Conservation (phyloP, 805 yeast genomes). For the Metschnikowia sp. region DNA sequence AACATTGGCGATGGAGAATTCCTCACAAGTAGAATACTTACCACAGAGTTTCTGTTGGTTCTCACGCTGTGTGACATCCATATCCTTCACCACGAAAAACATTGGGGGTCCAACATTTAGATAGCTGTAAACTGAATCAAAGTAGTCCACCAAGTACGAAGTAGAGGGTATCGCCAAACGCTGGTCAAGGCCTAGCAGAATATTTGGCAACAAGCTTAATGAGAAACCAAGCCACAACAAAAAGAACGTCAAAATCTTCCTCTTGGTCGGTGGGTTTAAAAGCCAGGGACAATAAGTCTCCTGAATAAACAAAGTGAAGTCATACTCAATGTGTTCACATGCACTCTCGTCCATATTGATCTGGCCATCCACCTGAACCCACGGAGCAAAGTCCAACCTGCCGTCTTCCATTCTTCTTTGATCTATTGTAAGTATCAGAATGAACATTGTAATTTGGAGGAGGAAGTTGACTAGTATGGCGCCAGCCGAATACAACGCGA, state of each 20-base stretch:
- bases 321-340: slow-evolving; percentile 6
- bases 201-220: slow-evolving; percentile 61
- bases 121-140: slow-evolving; percentile 67
- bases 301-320: slow-evolving; percentile 37
- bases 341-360: background rate
- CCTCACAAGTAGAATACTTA: slow-evolving; percentile 78
- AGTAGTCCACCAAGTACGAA: slow-evolving; percentile 79
- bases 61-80: slow-evolving; percentile 56
- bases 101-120: slow-evolving; percentile 90
- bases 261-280: slow-evolving; percentile 44
- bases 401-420: slow-evolving; percentile 57
- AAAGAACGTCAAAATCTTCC: slow-evolving; percentile 52
- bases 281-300: slow-evolving; percentile 59
- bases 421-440: slow-evolving; percentile 67
- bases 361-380: slow-evolving; percentile 31
- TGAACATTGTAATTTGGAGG: slow-evolving; percentile 78
- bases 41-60: slow-evolving; percentile 82
- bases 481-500: slow-evolving; percentile 86
- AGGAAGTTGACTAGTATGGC: slow-evolving; percentile 75
- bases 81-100: slow-evolving; percentile 72
- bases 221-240: slow-evolving; percentile 65
- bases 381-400: slow-evolving; percentile 62
- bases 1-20: slow-evolving; percentile 73
- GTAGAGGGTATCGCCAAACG: slow-evolving; percentile 80
- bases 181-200: slow-evolving; percentile 84